phyloP scores from a whole-genome alignment of 148 eudicot genomes.

The Rhododendron kiyosumense region DNA sequence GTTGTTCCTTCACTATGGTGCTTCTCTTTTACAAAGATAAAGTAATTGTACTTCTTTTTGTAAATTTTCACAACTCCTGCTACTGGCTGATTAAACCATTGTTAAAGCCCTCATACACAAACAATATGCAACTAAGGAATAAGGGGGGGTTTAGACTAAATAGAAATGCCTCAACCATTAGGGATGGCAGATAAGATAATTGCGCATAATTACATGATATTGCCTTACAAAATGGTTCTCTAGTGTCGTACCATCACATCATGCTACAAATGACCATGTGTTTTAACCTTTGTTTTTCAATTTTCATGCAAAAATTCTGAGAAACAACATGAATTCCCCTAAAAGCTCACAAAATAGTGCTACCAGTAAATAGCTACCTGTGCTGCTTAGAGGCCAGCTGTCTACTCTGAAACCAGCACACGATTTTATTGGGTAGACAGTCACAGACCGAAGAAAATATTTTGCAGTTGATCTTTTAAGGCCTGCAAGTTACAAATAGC shows the following conservation, averaged over 20 bases:
- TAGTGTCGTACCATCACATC: not conserved
- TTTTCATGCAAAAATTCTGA: not conserved
- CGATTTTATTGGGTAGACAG: constrained; percentile 85
- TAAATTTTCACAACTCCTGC: not conserved
- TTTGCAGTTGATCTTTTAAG: constrained; percentile 18
- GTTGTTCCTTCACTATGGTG: not conserved
- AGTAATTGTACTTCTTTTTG: not conserved
- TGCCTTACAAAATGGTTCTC: not conserved
- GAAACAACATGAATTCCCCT: not conserved
- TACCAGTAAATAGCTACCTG: constrained; percentile 44
- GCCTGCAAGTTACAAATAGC: constrained; percentile 33
- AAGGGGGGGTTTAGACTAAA: not conserved
- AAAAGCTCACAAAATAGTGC: not conserved
- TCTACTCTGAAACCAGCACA: constrained; percentile 81
- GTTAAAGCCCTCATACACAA: not conserved
- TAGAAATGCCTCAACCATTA: not conserved
- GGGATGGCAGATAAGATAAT: not conserved
- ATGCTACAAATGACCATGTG: not conserved
- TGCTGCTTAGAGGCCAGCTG: constrained; percentile 74
- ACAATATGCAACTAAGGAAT: not conserved
- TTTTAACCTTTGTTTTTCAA: not conserved
- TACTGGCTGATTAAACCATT: not conserved
- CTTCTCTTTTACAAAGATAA: not conserved
- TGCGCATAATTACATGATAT: not conserved
- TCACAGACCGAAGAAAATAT: constrained; percentile 52